A percentile compares a stretch with the other conserved stretches of the same genome.
These are phyloP conservation scores for Ophiobolus disseminans DNA, from an alignment of 2,329 filamentous ascomycete species.

Conservation along the genomic window DNA sequence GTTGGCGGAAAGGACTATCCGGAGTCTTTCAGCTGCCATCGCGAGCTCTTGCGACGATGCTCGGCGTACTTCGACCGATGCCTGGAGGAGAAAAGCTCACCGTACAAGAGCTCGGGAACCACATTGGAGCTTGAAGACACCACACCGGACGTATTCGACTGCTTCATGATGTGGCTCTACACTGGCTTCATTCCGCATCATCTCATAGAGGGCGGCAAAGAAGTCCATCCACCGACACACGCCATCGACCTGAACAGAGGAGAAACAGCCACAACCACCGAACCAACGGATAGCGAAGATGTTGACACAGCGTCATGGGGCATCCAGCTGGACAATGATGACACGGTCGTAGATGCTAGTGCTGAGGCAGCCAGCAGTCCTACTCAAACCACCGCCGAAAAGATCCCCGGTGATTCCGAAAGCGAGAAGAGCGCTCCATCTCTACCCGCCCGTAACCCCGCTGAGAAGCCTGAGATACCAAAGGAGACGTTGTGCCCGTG, in stretches of 20 bases:
- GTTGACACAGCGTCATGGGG: conserved; percentile 46
- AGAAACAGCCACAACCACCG: conserved; percentile 18
- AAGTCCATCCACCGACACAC: conserved; percentile 38
- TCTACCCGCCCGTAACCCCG: conserved; percentile 37
- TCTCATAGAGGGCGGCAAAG: conserved; percentile 46
- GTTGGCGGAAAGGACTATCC: conserved; percentile 40
- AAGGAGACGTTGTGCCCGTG: conserved; percentile 47
- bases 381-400: conserved; percentile 33
- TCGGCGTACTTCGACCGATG: conserved; percentile 43
- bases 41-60: conserved; percentile 42
- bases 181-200: conserved; percentile 47
- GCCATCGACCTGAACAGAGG: conserved; percentile 30
- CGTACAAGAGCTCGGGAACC: conserved; percentile 37
- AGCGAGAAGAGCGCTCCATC: conserved; percentile 29
- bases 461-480: conserved; percentile 43
- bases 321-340: conserved; percentile 42
- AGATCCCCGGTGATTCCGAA: conserved; percentile 39
- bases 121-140: conserved; percentile 43
- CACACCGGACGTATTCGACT: conserved; percentile 47
- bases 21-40: conserved; percentile 46
- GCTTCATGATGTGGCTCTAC: conserved; percentile 49
- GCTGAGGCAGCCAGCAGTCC: conserved; percentile 17
- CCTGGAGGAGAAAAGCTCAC: conserved; percentile 41
- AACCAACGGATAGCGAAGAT: conserved; percentile 35
- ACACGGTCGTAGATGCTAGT: conserved; percentile 25